phyloP scores from a whole-genome alignment of 257 asterid species.

The Fraxinus excelsior region DNA sequence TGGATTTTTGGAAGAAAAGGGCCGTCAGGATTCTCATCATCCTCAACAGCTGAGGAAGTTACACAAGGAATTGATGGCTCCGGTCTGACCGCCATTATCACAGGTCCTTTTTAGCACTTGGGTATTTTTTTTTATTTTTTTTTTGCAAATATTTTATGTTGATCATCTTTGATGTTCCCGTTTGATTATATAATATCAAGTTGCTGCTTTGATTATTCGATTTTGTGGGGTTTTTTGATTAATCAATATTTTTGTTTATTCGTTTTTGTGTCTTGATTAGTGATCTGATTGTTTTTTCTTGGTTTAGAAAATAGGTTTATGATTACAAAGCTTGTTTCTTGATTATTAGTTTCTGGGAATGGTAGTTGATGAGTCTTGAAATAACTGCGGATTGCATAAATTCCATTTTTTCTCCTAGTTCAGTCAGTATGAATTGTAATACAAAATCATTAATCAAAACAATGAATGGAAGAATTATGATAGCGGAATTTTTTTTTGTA shows the following conservation, averaged over 20 bases:
- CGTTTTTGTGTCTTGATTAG: too few relatives aligned
- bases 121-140: not conserved
- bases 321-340: not conserved
- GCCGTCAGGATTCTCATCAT: slow-evolving; percentile 58
- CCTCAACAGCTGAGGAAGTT: slow-evolving; percentile 64
- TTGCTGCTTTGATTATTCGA: slow-evolving; percentile 7
- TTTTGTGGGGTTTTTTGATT: slow-evolving; percentile 2
- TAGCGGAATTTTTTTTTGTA: too few relatives aligned
- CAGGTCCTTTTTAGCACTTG: slow-evolving; percentile 42
- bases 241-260: not conserved
- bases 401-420: not conserved
- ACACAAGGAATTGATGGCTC: slow-evolving; percentile 56
- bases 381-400: not conserved
- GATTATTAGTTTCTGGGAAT: not conserved
- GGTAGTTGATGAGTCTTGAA: not conserved
- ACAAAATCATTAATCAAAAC: not conserved
- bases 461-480: too few relatives aligned
- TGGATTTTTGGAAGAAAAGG: slow-evolving; percentile 63
- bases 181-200: too few relatives aligned
- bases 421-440: not conserved
- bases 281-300: not conserved
- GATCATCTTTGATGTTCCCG: too few relatives aligned
- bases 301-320: not conserved
- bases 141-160: too few relatives aligned
- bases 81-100: slow-evolving; percentile 65